A percentile compares a stretch with the other conserved stretches of the same genome.
Conservation (phyloP, 2,329 filamentous ascomycete genomes). For the Blumeria hordei region DNA sequence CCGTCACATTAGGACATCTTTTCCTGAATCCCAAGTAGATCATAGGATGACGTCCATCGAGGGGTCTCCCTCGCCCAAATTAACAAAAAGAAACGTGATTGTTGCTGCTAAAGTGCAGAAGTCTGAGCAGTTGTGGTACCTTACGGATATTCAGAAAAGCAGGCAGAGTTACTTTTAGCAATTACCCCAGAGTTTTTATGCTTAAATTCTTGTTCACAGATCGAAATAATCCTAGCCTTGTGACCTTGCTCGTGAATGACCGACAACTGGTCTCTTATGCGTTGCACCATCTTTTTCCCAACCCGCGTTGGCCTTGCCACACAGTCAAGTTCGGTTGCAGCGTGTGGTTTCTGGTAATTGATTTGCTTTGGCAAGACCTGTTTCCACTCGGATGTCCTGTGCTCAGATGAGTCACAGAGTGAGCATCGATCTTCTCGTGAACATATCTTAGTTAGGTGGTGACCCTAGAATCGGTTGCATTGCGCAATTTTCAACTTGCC, state of each 20-base stretch:
- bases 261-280: background rate
- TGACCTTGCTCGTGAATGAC: background rate
- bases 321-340: background rate
- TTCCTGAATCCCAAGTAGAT: too few relatives aligned
- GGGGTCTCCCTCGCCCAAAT: too few relatives aligned
- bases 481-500: background rate
- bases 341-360: background rate
- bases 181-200: background rate
- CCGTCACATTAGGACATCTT: too few relatives aligned
- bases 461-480: background rate
- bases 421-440: background rate
- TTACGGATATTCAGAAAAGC: too few relatives aligned
- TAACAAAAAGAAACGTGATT: too few relatives aligned
- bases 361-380: background rate
- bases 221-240: background rate
- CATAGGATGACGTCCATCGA: too few relatives aligned
- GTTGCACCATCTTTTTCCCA: background rate
- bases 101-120: too few relatives aligned
- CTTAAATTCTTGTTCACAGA: background rate
- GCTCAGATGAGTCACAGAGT: background rate
- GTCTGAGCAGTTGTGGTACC: too few relatives aligned
- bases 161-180: background rate
- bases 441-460: background rate
- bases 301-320: background rate
- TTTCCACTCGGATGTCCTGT: too few relatives aligned